These are phyloP conservation scores for Castanea crenata DNA, from an alignment of 306 rosid species.

Conservation along the genomic window DNA sequence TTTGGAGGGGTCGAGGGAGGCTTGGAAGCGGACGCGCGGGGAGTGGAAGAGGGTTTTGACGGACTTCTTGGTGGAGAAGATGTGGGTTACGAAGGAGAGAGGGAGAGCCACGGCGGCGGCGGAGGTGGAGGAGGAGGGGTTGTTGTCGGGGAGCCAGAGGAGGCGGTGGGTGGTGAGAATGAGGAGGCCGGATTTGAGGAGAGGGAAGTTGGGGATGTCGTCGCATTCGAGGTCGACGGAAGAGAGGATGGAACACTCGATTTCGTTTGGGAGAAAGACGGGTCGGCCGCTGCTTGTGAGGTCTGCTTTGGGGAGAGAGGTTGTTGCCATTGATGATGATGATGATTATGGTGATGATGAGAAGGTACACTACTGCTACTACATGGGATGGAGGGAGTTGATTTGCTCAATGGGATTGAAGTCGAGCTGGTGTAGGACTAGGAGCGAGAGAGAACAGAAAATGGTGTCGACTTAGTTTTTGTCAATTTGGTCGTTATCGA, in stretches of 20 bases:
- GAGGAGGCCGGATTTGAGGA: slow-evolving; percentile 79
- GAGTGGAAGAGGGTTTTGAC: slow-evolving; percentile 73
- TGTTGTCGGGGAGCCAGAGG: slow-evolving; percentile 56
- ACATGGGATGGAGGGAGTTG: too few relatives aligned
- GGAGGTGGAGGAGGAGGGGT: slow-evolving; percentile 7
- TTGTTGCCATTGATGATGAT: slow-evolving; percentile 37
- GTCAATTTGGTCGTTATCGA: too few relatives aligned
- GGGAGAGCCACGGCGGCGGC: slow-evolving; percentile 45
- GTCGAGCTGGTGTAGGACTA: too few relatives aligned
- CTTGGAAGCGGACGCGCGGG: slow-evolving; percentile 83
- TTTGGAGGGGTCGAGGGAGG: slow-evolving; percentile 43
- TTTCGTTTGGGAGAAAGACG: slow-evolving; percentile 58
- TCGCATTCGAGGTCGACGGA: slow-evolving; percentile 75
- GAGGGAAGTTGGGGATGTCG: slow-evolving; percentile 61
- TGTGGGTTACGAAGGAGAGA: slow-evolving; percentile 57
- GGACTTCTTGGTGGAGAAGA: slow-evolving; percentile 67
- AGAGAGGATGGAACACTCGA: slow-evolving; percentile 78
- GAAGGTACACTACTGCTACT: too few relatives aligned
- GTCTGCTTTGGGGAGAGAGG: slow-evolving; percentile 56
- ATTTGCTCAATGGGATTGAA: too few relatives aligned
- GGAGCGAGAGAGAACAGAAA: too few relatives aligned
- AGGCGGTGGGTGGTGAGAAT: slow-evolving; percentile 88
- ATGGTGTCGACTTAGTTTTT: too few relatives aligned
- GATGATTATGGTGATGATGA: background rate
- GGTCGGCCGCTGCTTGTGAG: slow-evolving; percentile 86